A percentile compares a stretch with the other conserved stretches of the same genome.
Evolutionary conservation across 2,329 filamentous ascomycete species (phyloP).

Genomic region (Fusarium nematophilum): DNA sequence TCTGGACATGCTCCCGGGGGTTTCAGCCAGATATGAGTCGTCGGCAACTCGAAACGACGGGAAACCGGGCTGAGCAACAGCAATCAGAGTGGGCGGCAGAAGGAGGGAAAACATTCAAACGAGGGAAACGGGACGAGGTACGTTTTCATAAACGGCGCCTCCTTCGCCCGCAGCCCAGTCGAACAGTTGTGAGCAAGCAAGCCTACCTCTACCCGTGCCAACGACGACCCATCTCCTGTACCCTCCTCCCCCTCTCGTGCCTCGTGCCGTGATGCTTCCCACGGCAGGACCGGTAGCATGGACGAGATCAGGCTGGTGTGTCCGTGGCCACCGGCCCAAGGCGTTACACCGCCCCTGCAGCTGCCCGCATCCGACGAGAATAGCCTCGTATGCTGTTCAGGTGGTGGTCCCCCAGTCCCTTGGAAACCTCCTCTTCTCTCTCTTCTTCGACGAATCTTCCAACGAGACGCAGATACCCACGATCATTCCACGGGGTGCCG

Average conservation of each 20-base stretch:
- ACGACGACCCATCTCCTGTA: neutral
- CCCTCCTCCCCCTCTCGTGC: neutral
- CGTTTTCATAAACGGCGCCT: conserved; percentile 22
- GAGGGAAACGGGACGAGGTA: conserved; percentile 12
- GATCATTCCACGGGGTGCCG: neutral
- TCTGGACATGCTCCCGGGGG: conserved; percentile 29
- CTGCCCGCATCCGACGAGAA: conserved; percentile 50
- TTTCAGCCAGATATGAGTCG: conserved; percentile 36
- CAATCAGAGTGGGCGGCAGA: conserved; percentile 14
- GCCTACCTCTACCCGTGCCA: neutral
- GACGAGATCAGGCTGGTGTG: conserved; percentile 41
- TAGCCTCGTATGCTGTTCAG: conserved; percentile 49
- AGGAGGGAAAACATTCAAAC: conserved; percentile 13
- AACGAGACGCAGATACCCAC: conserved; percentile 2
- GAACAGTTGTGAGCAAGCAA: neutral
- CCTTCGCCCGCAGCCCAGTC: neutral
- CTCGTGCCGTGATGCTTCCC: conserved; percentile 23
- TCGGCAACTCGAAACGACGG: conserved; percentile 35
- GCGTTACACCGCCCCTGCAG: conserved; percentile 47
- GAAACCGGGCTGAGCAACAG: conserved; percentile 2
- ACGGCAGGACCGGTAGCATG: conserved; percentile 40
- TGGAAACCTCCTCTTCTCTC: neutral
- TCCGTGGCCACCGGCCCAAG: conserved; percentile 25
- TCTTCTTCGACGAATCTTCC: conserved; percentile 2
- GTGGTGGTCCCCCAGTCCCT: neutral